A percentile compares a stretch with the other conserved stretches of the same genome.
phyloP scores from a whole-genome alignment of 148 eudicot genomes.

The Rhododendron kiyosumense region DNA sequence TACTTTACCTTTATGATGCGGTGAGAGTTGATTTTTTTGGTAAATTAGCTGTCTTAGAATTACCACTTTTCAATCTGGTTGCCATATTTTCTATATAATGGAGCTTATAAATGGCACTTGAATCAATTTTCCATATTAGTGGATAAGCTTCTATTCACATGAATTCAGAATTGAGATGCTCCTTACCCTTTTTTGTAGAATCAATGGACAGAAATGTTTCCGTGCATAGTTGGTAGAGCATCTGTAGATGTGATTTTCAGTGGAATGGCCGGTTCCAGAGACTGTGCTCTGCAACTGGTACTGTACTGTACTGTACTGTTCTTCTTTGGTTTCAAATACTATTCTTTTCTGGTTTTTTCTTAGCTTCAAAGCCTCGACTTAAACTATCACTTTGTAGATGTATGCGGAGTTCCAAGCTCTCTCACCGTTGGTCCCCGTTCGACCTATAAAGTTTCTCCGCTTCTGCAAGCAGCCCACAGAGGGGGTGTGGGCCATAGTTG shows the following conservation, averaged over 20 bases:
- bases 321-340: neutral
- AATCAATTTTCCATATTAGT: conserved; percentile 31
- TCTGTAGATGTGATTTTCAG: conserved; percentile 38
- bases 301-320: conserved; percentile 22
- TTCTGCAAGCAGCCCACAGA: conserved; percentile 62
- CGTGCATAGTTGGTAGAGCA: conserved; percentile 49
- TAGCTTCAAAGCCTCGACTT: neutral
- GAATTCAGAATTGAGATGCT: neutral
- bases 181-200: conserved; percentile 29
- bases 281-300: conserved; percentile 78
- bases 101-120: conserved; percentile 25
- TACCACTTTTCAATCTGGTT: neutral
- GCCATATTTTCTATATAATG: conserved; percentile 32
- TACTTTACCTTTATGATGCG: neutral
- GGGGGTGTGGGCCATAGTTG: conserved; percentile 77
- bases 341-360: neutral
- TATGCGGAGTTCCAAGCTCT: conserved; percentile 47
- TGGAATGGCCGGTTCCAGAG: conserved; percentile 49
- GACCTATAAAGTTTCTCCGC: conserved; percentile 64
- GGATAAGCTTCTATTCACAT: conserved; percentile 13
- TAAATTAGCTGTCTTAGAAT: neutral
- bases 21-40: too few species aligned
- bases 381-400: conserved; percentile 26
- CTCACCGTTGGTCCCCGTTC: conserved; percentile 62
- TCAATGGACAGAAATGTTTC: conserved; percentile 64